phyloP scores from a whole-genome alignment of 192 early-diverging fungal genomes.

The Backusella mclennaniae region DNA sequence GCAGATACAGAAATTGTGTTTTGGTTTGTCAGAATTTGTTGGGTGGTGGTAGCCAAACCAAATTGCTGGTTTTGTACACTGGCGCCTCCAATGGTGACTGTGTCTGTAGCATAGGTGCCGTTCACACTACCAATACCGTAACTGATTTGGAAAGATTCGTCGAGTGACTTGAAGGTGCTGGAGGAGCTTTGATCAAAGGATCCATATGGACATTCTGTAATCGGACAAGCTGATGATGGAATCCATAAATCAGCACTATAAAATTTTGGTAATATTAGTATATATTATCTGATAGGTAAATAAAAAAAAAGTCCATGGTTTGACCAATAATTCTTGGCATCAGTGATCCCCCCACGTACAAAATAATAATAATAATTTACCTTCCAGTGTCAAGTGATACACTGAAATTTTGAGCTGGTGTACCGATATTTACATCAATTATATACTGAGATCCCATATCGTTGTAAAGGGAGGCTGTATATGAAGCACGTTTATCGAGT shows the following conservation, averaged over 20 bases:
- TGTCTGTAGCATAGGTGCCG: conserved; percentile 34
- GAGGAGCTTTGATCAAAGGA: conserved; percentile 16
- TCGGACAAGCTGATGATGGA: conserved; percentile 21
- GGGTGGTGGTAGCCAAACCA: conserved; percentile 23
- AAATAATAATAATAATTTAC: conserved; percentile 17
- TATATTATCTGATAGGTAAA: background rate
- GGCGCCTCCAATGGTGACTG: conserved; percentile 27
- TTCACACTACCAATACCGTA: conserved; percentile 27
- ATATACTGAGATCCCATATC: conserved; percentile 33
- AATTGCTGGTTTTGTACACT: conserved; percentile 32
- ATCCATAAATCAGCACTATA: conserved; percentile 34
- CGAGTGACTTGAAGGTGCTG: conserved; percentile 10
- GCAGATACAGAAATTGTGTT: conserved; percentile 1
- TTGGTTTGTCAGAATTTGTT: conserved; percentile 28
- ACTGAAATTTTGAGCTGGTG: conserved; percentile 27
- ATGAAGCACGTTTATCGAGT: conserved; percentile 15
- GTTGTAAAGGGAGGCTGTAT: conserved; percentile 24
- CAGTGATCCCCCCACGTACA: background rate
- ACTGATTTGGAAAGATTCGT: conserved; percentile 8
- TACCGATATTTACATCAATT: conserved; percentile 21
- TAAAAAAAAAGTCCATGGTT: no score
- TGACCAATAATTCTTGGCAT: background rate
- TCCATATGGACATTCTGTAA: conserved; percentile 12
- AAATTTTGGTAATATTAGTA: background rate
- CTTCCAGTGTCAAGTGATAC: conserved; percentile 34